Conservation (phyloP, 352 stramenopile species). For the Phytophthora ramorum region DNA sequence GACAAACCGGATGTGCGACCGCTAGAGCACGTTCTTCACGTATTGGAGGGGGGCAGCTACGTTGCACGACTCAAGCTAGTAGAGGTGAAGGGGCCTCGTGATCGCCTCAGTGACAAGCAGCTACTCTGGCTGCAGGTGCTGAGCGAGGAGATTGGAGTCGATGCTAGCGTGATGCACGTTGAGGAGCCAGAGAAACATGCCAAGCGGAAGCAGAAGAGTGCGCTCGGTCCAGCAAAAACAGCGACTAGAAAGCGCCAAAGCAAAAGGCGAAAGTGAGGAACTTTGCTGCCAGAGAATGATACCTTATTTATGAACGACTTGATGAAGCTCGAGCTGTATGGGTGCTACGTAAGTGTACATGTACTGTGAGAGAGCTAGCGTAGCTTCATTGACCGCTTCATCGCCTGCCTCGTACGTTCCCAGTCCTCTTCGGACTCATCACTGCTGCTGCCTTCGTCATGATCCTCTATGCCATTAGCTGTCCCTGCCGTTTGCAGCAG, state of each 20-base stretch:
- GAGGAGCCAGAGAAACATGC: slow-evolving; percentile 66
- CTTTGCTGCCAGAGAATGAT: too few relatives aligned
- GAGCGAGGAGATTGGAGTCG: slow-evolving; percentile 57
- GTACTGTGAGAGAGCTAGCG: slow-evolving; percentile 3
- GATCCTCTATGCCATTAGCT: slow-evolving; percentile 13
- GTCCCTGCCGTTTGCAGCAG: neutral
- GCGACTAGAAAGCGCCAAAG: slow-evolving; percentile 15
- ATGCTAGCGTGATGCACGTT: slow-evolving; percentile 74
- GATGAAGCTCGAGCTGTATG: neutral
- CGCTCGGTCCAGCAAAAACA: slow-evolving; percentile 10
- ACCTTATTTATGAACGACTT: slow-evolving; percentile 15
- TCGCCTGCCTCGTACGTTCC: slow-evolving; percentile 38
- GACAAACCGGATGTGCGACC: slow-evolving; percentile 19
- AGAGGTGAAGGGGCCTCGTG: slow-evolving; percentile 88
- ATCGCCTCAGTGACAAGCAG: slow-evolving; percentile 87
- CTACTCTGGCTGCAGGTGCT: slow-evolving; percentile 80
- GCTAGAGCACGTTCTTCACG: slow-evolving; percentile 25
- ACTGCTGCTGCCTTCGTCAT: slow-evolving; percentile 21
- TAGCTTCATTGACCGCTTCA: slow-evolving; percentile 34
- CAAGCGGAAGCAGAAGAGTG: slow-evolving; percentile 37
- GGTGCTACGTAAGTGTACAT: neutral
- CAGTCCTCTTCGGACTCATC: slow-evolving; percentile 41
- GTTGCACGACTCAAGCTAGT: slow-evolving; percentile 65
- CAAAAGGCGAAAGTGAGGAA: slow-evolving; percentile 26
- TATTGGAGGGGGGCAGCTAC: slow-evolving; percentile 24